Conservation (phyloP, 2,329 filamentous ascomycete genomes). For the Elsinoe fawcettii region DNA sequence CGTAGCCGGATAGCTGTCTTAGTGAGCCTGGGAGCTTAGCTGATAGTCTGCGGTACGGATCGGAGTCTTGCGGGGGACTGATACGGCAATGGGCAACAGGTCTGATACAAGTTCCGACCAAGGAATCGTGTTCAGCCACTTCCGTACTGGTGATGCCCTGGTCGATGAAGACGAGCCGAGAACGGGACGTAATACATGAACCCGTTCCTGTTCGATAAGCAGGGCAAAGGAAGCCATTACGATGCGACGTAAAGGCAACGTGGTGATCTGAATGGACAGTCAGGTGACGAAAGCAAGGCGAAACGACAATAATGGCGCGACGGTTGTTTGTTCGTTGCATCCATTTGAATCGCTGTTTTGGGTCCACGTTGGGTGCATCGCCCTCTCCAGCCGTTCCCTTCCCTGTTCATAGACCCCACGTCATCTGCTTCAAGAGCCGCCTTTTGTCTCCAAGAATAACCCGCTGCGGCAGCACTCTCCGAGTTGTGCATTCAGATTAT, state of each 20-base stretch:
- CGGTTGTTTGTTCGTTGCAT: conserved; percentile 1
- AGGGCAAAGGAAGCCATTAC: neutral
- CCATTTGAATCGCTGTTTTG: conserved; percentile 5
- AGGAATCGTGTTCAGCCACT: neutral
- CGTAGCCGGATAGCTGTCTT: conserved; percentile 9
- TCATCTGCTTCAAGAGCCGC: conserved; percentile 1
- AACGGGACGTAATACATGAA: neutral
- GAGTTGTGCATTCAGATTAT: neutral
- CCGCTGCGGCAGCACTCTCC: neutral
- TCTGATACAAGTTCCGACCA: conserved; percentile 13
- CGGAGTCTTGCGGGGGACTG: conserved; percentile 5
- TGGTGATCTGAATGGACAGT: conserved; percentile 7
- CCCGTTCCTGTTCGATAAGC: conserved; percentile 3
- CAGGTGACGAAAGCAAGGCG: conserved; percentile 2
- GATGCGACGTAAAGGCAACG: neutral
- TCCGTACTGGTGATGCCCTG: conserved; percentile 4
- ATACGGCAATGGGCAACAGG: conserved; percentile 4
- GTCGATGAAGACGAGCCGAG: neutral
- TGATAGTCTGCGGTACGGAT: conserved; percentile 9
- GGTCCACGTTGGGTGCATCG: neutral
- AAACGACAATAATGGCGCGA: conserved; percentile 12
- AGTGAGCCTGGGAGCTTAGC: conserved; percentile 9
- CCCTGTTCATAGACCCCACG: neutral
- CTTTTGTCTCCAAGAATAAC: neutral
- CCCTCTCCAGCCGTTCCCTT: neutral